A percentile compares a stretch with the other conserved stretches of the same genome.
phyloP scores from a whole-genome alignment of 1,139 yeast species.

The Blastobotrys elegans region DNA sequence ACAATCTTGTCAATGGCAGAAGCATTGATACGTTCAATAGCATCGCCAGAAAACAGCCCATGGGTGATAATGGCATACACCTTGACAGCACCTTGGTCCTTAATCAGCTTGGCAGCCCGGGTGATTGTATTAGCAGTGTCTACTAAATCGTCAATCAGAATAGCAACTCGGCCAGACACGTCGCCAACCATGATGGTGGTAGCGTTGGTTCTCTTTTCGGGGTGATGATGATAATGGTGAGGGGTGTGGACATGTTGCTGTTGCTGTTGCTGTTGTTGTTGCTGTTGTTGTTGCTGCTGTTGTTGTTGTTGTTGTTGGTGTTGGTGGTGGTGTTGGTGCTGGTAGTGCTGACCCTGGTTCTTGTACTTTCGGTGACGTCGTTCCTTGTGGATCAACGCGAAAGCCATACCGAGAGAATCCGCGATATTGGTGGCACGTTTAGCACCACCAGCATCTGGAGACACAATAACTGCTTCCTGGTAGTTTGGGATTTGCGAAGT shows the following conservation, averaged over 20 bases:
- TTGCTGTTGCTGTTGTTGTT: too few relatives aligned
- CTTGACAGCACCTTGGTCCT: constrained; percentile 85
- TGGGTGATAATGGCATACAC: constrained; percentile 90
- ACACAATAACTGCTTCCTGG: constrained; percentile 77
- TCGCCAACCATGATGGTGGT: constrained; percentile 94
- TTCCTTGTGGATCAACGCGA: constrained; percentile 95
- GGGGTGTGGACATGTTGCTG: too few relatives aligned
- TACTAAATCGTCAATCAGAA: constrained; percentile 84
- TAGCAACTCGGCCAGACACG: constrained; percentile 76
- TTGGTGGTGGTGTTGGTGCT: too few relatives aligned
- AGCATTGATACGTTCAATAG: constrained; percentile 62
- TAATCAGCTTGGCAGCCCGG: constrained; percentile 83
- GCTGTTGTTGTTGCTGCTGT: too few relatives aligned
- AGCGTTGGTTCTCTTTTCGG: constrained; percentile 36
- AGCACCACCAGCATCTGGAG: constrained; percentile 98
- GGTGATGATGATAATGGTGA: too few relatives aligned
- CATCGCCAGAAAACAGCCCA: constrained; percentile 91
- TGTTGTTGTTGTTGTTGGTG: too few relatives aligned
- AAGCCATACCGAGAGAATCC: constrained; percentile 79
- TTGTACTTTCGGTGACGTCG: constrained; percentile 43
- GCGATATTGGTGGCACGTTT: constrained; percentile 93
- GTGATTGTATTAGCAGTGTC: constrained; percentile 93
- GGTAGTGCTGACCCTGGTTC: neutral
- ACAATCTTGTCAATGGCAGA: constrained; percentile 78
- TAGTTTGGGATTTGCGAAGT: constrained; percentile 66